Evolutionary conservation across 2,329 filamentous ascomycete species (phyloP).

Genomic region (Zymoseptoria brevis): DNA sequence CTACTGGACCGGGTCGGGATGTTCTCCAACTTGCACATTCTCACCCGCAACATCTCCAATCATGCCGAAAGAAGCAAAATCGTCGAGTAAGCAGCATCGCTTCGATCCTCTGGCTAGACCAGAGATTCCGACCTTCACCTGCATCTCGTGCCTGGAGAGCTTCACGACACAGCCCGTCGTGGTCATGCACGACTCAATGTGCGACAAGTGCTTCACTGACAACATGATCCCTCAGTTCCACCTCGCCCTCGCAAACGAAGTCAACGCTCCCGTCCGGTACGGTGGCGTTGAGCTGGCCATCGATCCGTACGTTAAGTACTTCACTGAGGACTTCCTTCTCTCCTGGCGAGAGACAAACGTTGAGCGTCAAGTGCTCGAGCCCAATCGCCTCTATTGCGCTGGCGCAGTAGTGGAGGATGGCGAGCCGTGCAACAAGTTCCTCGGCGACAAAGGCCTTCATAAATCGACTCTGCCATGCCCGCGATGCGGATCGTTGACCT

Average conservation of each 20-base stretch:
- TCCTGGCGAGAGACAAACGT: neutral
- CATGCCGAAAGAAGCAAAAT: neutral
- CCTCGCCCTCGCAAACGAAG: neutral
- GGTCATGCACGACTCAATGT: neutral
- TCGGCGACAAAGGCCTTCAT: neutral
- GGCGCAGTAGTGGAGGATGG: neutral
- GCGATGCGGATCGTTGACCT: neutral
- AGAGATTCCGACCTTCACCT: neutral
- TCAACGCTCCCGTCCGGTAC: neutral
- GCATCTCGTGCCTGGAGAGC: neutral
- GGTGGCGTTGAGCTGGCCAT: neutral
- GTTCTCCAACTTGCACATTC: neutral
- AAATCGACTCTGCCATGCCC: neutral
- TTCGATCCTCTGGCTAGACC: neutral
- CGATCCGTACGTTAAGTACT: neutral
- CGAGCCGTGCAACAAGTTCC: neutral
- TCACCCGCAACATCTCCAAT: neutral
- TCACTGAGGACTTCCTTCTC: neutral
- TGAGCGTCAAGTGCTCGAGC: neutral
- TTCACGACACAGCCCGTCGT: neutral
- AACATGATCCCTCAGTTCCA: neutral
- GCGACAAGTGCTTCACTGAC: neutral
- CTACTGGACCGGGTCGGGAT: neutral
- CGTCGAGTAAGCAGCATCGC: neutral
- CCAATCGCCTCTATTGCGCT: constrained; percentile 1